phyloP scores from a whole-genome alignment of 1,139 yeast species.

The Blastobotrys serpentis region DNA sequence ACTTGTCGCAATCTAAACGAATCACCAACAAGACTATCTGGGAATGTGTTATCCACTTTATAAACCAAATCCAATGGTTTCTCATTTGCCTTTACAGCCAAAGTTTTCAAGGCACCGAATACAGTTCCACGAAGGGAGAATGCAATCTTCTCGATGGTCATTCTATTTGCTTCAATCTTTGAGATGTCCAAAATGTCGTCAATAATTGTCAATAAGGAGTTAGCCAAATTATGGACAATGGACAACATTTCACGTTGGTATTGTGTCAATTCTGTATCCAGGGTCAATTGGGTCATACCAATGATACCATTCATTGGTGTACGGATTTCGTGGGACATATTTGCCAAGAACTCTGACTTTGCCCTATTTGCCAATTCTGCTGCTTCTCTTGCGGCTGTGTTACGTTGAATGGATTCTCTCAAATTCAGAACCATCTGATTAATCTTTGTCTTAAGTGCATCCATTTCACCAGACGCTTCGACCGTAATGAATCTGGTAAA shows the following conservation, averaged over 20 bases:
- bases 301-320: conserved; percentile 92
- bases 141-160: conserved; percentile 88
- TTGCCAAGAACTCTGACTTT: conserved; percentile 87
- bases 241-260: conserved; percentile 88
- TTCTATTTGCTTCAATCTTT: conserved; percentile 86
- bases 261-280: conserved; percentile 83
- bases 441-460: conserved; percentile 83
- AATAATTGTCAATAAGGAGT: conserved; percentile 76
- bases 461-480: conserved; percentile 93
- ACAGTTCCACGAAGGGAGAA: conserved; percentile 82
- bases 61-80: conserved; percentile 76
- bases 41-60: conserved; percentile 81
- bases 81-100: conserved; percentile 86
- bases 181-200: conserved; percentile 89
- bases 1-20: conserved; percentile 84
- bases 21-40: conserved; percentile 82
- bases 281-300: conserved; percentile 86
- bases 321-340: conserved; percentile 88
- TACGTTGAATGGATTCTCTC: conserved; percentile 85
- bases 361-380: conserved; percentile 88
- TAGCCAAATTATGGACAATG: conserved; percentile 82
- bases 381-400: conserved; percentile 90
- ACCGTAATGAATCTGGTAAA: conserved; percentile 86
- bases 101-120: conserved; percentile 81
- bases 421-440: conserved; percentile 88